phyloP scores from a whole-genome alignment of 345 rosid species.

The Bretschneidera sinensis region DNA sequence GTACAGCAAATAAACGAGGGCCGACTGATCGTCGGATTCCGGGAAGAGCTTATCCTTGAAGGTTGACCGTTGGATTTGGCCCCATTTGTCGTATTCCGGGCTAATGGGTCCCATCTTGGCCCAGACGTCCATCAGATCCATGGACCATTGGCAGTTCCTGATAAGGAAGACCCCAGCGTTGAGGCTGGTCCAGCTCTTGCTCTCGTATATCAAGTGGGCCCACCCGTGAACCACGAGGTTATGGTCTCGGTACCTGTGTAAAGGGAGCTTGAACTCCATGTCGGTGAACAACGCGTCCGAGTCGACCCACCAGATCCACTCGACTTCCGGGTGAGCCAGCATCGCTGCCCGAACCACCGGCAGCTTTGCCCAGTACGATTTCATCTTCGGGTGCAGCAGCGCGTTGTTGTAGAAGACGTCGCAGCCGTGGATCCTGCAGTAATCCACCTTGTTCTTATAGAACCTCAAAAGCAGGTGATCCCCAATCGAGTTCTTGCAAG shows the following conservation, averaged over 20 bases:
- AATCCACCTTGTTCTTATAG: slow-evolving; percentile 91
- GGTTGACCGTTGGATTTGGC: slow-evolving; percentile 50
- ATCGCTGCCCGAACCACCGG: slow-evolving; percentile 77
- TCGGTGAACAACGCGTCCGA: slow-evolving; percentile 91
- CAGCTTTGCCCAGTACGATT: slow-evolving; percentile 73
- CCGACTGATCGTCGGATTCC: slow-evolving; percentile 88
- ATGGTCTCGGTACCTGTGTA: slow-evolving; percentile 51
- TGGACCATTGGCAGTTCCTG: slow-evolving; percentile 95
- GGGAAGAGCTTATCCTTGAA: slow-evolving; percentile 85
- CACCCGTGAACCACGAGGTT: slow-evolving; percentile 94
- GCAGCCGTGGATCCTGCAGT: slow-evolving; percentile 79
- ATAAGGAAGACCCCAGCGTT: slow-evolving; percentile 86
- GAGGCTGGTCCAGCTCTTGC: slow-evolving; percentile 77
- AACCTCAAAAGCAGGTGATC: slow-evolving; percentile 75
- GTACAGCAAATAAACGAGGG: slow-evolving; percentile 55
- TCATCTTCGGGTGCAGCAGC: slow-evolving; percentile 76
- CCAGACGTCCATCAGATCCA: slow-evolving; percentile 85
- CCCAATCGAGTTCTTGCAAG: slow-evolving; percentile 86
- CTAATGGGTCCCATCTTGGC: slow-evolving; percentile 67
- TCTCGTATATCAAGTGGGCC: slow-evolving; percentile 52
- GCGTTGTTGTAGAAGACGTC: slow-evolving; percentile 81
- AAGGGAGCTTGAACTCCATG: slow-evolving; percentile 84
- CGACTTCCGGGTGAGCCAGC: slow-evolving; percentile 96
- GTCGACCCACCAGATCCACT: slow-evolving; percentile 99
- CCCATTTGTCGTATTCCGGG: slow-evolving; percentile 61